phyloP scores from a whole-genome alignment of 179 eudicot species.

The Carnegiea gigantea region DNA sequence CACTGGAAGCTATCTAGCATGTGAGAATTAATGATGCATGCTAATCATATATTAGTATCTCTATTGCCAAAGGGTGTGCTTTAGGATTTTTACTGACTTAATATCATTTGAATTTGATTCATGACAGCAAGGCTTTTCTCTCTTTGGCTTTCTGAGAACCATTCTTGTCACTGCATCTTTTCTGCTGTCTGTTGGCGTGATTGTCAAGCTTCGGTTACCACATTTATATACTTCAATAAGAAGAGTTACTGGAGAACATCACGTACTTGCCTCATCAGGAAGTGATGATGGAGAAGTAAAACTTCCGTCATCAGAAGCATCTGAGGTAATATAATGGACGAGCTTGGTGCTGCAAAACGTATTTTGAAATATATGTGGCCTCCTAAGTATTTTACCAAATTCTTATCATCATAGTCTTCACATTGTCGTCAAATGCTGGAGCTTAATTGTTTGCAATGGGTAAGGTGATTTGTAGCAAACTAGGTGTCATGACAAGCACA shows the following conservation, averaged over 20 bases:
- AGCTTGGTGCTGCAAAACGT: not conserved
- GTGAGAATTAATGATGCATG: not conserved
- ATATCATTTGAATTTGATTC: constrained; percentile 20
- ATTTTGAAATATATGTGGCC: not conserved
- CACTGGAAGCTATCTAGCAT: not conserved
- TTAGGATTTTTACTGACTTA: constrained; percentile 1
- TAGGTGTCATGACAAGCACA: too few relatives aligned
- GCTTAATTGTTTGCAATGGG: too few relatives aligned
- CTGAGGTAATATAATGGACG: constrained; percentile 43
- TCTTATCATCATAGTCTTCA: not conserved
- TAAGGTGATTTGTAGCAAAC: too few relatives aligned
- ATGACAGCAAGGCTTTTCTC: constrained; percentile 54
- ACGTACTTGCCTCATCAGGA: constrained; percentile 37
- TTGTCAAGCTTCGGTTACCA: constrained; percentile 54
- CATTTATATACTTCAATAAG: constrained; percentile 41
- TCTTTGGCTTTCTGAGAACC: constrained; percentile 48
- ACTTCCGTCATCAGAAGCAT: constrained; percentile 35
- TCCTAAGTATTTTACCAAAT: not conserved
- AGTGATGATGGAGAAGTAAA: constrained; percentile 24
- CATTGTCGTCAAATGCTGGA: too few relatives aligned
- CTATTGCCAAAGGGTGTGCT: not conserved
- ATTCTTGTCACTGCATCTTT: constrained; percentile 54
- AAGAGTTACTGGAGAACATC: constrained; percentile 33
- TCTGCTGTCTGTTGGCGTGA: constrained; percentile 51
- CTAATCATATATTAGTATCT: not conserved